Percentiles rank a stretch among this genome's conserved stretches.
Evolutionary conservation across 2,329 filamentous ascomycete genomes (phyloP).

Genomic region (Calonectria hongkongensis): DNA sequence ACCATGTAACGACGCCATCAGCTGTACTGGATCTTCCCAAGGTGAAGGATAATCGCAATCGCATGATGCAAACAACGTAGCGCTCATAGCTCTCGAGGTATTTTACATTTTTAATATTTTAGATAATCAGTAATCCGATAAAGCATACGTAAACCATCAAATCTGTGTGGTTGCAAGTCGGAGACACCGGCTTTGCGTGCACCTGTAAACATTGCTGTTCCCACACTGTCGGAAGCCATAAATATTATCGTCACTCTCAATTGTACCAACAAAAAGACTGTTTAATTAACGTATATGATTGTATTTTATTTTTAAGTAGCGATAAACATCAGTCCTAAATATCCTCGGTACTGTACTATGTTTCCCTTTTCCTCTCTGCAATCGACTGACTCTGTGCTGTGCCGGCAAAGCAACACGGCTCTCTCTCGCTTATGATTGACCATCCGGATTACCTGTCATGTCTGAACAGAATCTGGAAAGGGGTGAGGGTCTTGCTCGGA

Average conservation of each 20-base stretch:
- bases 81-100: slow-evolving; percentile 83
- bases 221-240: slow-evolving; percentile 82
- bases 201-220: slow-evolving; percentile 78
- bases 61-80: slow-evolving; percentile 79
- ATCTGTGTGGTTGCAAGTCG: slow-evolving; percentile 80
- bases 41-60: slow-evolving; percentile 78
- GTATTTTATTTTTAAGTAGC: background rate
- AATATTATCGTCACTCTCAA: slow-evolving; percentile 71
- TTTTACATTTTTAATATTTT: too few relatives aligned
- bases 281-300: slow-evolving; percentile 71
- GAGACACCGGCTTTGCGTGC: slow-evolving; percentile 63
- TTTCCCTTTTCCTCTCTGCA: slow-evolving; percentile 78
- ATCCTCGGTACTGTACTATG: slow-evolving; percentile 78
- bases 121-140: slow-evolving; percentile 51
- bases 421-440: slow-evolving; percentile 80
- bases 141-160: slow-evolving; percentile 72
- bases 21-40: slow-evolving; percentile 80
- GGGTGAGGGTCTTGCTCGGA: slow-evolving; percentile 67
- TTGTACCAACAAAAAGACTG: slow-evolving; percentile 72
- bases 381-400: slow-evolving; percentile 75
- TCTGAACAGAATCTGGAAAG: slow-evolving; percentile 63
- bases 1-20: slow-evolving; percentile 77
- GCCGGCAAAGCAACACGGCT: slow-evolving; percentile 68
- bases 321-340: background rate
- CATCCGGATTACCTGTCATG: slow-evolving; percentile 74